phyloP scores from a whole-genome alignment of 225 moss, liverwort and hornwort species.

The Polytrichum formosum region DNA sequence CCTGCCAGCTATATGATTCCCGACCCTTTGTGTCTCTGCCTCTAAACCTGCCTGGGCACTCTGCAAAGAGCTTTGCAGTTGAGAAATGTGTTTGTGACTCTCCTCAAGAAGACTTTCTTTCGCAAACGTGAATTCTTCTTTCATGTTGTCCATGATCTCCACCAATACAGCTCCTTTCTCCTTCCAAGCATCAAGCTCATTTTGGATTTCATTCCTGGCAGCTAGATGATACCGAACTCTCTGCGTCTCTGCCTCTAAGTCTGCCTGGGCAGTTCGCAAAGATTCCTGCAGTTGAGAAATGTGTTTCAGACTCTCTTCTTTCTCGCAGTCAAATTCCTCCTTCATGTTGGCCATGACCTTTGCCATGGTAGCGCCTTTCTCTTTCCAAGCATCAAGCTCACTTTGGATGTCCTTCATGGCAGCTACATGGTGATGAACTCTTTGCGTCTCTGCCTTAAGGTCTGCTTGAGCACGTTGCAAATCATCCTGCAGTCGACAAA shows the following conservation, averaged over 20 bases:
- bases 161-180: slow-evolving; percentile 19
- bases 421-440: slow-evolving; percentile 36
- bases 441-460: slow-evolving; percentile 37
- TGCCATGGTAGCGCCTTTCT: slow-evolving; percentile 15
- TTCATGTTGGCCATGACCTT: neutral
- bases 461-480: slow-evolving; percentile 38
- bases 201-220: slow-evolving; percentile 34
- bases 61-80: slow-evolving; percentile 42
- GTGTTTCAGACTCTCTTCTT: slow-evolving; percentile 35
- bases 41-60: slow-evolving; percentile 29
- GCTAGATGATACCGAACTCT: slow-evolving; percentile 38
- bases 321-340: slow-evolving; percentile 12
- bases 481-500: slow-evolving; percentile 31
- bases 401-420: slow-evolving; percentile 33
- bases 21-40: slow-evolving; percentile 34
- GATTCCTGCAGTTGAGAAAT: slow-evolving; percentile 33
- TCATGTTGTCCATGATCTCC: slow-evolving; percentile 4
- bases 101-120: slow-evolving; percentile 31
- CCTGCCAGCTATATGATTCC: slow-evolving; percentile 35
- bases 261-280: slow-evolving; percentile 32
- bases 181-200: slow-evolving; percentile 43
- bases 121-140: slow-evolving; percentile 3
- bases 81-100: slow-evolving; percentile 26
- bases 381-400: slow-evolving; percentile 46
- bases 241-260: slow-evolving; percentile 42